Evolutionary conservation across 2,329 filamentous ascomycete species (phyloP), one percentile per base, ranked within the genome.

Genomic region (Truncatella angustata): DNA sequence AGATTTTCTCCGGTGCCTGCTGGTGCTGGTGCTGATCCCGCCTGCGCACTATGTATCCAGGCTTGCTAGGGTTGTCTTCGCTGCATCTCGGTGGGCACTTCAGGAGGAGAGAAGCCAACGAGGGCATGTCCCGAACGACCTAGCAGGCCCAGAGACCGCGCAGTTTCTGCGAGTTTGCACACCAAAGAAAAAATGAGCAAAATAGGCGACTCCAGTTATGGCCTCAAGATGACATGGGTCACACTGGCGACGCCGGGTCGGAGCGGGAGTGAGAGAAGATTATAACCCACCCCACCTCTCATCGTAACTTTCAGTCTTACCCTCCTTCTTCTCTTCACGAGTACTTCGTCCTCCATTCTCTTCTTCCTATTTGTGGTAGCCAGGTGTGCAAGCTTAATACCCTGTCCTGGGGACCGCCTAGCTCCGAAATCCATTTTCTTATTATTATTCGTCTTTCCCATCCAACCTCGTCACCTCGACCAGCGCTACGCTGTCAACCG

Each of bases 381-480:
- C 78, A 44, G 80, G 81, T 76, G 83, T 81, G 77, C 75, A 78
- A 78, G 77, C 76, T 79, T 79, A 75, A 77, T 74, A 76, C 76
- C 77, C 75, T 67, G 69, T 73, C 65, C 71, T 77, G 74, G 76
- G 70, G 80, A 79, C 73, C 76, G 75, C 78, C 76, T 74, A 72
- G 70, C 71, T 73, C 74, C 73, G 66, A 71, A 70, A 70, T 72
- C n/a, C 65, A 64, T 65, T 68, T 71, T 72, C 70, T 70, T 66
- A 66, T 72, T 73, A 69, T 66, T 69, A 65, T 70, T 67, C 66
- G 62, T 66, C 72, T 72, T 68, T 66, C 63, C 69, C 68, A 68
- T 70, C 66, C 68, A 54, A 56, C 51, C 52, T 53, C 54, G 53
- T 60, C 61, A 56, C 52, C 24, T n/a, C 40, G 53, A 37, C 58